These are phyloP conservation scores for Irpex sp. DNA, from an alignment of 1,284 basidiomycete species.

Conservation along the genomic window DNA sequence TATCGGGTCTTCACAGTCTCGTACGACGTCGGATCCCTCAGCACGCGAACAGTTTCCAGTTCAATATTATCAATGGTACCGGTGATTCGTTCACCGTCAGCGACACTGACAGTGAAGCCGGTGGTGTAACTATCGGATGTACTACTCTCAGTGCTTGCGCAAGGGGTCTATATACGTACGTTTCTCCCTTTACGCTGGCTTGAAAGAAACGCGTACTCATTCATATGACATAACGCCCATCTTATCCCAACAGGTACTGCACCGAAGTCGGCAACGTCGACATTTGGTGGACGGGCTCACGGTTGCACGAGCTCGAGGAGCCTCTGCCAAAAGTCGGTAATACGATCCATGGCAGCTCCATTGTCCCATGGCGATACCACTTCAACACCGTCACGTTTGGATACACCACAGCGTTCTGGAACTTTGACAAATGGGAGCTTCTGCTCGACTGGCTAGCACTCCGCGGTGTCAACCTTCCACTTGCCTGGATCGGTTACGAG, in stretches of 20 bases:
- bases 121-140: conserved; percentile 25
- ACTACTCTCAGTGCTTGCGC: conserved; percentile 28
- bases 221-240: too few relatives aligned
- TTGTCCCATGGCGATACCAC: conserved; percentile 38
- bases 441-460: conserved; percentile 43
- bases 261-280: conserved; percentile 35
- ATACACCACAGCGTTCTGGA: conserved; percentile 40
- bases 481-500: conserved; percentile 42
- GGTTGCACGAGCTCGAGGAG: conserved; percentile 29
- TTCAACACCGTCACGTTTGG: conserved; percentile 44
- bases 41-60: conserved; percentile 25
- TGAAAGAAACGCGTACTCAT: neutral
- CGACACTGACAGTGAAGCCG: conserved; percentile 15
- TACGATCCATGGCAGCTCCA: conserved; percentile 28
- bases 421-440: conserved; percentile 39
- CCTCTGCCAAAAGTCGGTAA: conserved; percentile 29
- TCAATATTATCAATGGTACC: conserved; percentile 20
- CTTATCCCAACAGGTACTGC: conserved; percentile 28
- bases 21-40: conserved; percentile 24
- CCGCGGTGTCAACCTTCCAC: conserved; percentile 40
- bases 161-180: conserved; percentile 28
- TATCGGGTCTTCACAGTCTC: conserved; percentile 22
- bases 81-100: conserved; percentile 24
- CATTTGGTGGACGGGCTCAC: conserved; percentile 43
- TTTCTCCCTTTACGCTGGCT: conserved; percentile 1